Conservation (phyloP, 257 asterid species). For the Nicotiana paniculata region DNA sequence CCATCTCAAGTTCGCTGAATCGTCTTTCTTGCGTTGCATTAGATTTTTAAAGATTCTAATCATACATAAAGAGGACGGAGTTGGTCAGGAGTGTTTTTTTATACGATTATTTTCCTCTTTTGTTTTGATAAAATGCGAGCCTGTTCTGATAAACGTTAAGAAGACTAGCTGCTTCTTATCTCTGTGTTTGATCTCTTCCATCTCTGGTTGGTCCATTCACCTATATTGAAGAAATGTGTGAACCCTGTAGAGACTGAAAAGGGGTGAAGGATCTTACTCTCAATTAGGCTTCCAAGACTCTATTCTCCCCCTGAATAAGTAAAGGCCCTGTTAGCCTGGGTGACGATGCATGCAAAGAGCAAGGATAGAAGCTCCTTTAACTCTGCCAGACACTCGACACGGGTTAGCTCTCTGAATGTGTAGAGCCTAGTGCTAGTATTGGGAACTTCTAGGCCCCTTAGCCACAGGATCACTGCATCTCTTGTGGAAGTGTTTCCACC, state of each 20-base stretch:
- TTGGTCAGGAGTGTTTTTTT: not conserved
- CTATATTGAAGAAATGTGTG: not conserved
- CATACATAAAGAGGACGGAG: not conserved
- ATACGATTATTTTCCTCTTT: not conserved
- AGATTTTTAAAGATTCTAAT: not conserved
- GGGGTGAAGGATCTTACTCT: not conserved
- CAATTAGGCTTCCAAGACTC: not conserved
- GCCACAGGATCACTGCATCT: not conserved
- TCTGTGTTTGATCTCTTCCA: not conserved
- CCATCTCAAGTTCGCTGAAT: not conserved
- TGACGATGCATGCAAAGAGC: not conserved
- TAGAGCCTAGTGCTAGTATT: not conserved
- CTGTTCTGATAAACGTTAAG: not conserved
- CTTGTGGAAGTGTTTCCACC: not conserved
- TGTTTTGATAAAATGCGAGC: not conserved
- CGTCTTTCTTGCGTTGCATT: not conserved
- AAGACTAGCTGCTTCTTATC: not conserved
- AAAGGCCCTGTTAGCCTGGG: not conserved
- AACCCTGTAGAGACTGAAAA: not conserved
- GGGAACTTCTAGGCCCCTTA: not conserved
- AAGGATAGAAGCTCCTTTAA: slow-evolving; percentile 1
- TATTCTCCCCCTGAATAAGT: not conserved
- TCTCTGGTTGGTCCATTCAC: not conserved
- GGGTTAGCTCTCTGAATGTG: not conserved
- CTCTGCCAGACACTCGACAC: not conserved